phyloP scores from a whole-genome alignment of 257 asterid species.

The Solanum medicagineum region DNA sequence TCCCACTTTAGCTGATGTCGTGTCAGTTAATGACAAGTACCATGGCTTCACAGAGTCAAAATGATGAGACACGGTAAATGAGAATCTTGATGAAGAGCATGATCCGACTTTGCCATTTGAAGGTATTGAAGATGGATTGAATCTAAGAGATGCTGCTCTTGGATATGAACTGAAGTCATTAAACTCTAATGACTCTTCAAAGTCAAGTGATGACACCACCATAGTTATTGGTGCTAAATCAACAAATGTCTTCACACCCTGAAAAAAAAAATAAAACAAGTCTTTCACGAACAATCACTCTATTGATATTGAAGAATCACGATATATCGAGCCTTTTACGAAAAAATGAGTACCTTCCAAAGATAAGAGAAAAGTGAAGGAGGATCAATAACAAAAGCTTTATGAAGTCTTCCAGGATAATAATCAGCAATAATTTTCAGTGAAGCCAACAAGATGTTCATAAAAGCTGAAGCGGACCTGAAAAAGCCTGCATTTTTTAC shows the following conservation, averaged over 20 bases:
- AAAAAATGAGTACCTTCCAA: conserved; percentile 60
- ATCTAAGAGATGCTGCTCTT: conserved; percentile 60
- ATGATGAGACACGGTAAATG: conserved; percentile 83
- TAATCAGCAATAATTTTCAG: conserved; percentile 70
- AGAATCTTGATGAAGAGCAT: conserved; percentile 73
- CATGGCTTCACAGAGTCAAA: conserved; percentile 83
- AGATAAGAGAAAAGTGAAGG: conserved; percentile 80
- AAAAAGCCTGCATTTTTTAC: conserved; percentile 67
- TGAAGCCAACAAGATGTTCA: conserved; percentile 63
- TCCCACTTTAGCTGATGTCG: conserved; percentile 50
- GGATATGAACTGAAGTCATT: conserved; percentile 41
- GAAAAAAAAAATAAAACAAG: background rate
- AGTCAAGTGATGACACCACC: conserved; percentile 63
- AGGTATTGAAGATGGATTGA: conserved; percentile 34
- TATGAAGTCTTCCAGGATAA: conserved; percentile 68
- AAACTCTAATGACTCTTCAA: conserved; percentile 58
- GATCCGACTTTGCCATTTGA: conserved; percentile 51
- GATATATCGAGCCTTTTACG: accelerated
- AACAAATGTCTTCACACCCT: conserved; percentile 84
- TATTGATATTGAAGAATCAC: too few species aligned
- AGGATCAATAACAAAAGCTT: conserved; percentile 84
- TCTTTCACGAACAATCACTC: too few species aligned
- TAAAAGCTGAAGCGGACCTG: conserved; percentile 91
- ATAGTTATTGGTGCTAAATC: conserved; percentile 45
- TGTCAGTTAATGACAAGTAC: conserved; percentile 62